phyloP scores from a whole-genome alignment of 257 asterid species.

The Anisodus tanguticus region DNA sequence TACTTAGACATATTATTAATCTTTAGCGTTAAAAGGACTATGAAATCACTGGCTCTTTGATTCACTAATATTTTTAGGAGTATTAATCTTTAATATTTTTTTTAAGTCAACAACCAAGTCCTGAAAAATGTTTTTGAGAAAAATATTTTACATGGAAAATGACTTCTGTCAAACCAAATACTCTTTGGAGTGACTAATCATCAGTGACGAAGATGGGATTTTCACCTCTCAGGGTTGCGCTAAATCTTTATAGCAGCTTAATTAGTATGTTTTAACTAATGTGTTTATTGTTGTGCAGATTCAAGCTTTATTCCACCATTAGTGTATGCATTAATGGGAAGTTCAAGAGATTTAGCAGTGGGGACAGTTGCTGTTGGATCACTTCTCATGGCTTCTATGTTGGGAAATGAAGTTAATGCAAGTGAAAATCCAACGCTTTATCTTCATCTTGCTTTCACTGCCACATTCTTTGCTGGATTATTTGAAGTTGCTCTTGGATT shows the following conservation, averaged over 20 bases:
- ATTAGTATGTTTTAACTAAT: neutral
- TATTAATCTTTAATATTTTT: no score
- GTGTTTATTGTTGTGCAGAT: constrained; percentile 42
- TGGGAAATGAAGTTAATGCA: constrained; percentile 58
- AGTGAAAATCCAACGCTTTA: constrained; percentile 62
- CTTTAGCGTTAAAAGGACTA: no score
- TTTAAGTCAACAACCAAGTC: no score
- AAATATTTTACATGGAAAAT: neutral
- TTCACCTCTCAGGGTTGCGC: neutral
- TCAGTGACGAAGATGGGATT: neutral
- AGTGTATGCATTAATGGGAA: constrained; percentile 87
- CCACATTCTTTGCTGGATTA: constrained; percentile 81
- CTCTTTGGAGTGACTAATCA: neutral
- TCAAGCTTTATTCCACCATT: constrained; percentile 92
- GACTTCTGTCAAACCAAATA: neutral
- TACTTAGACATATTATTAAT: no score
- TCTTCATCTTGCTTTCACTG: constrained; percentile 83
- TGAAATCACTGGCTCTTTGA: no score
- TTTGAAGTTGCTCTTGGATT: constrained; percentile 70
- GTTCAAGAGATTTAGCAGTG: constrained; percentile 86
- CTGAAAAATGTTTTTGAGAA: no score
- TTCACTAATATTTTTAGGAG: no score
- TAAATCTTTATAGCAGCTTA: no score
- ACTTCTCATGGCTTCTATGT: constrained; percentile 72
- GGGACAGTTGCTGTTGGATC: constrained; percentile 95